Evolutionary conservation across 23 red algal genomes (phyloP).

Genomic region (Gracilaria caudata): DNA sequence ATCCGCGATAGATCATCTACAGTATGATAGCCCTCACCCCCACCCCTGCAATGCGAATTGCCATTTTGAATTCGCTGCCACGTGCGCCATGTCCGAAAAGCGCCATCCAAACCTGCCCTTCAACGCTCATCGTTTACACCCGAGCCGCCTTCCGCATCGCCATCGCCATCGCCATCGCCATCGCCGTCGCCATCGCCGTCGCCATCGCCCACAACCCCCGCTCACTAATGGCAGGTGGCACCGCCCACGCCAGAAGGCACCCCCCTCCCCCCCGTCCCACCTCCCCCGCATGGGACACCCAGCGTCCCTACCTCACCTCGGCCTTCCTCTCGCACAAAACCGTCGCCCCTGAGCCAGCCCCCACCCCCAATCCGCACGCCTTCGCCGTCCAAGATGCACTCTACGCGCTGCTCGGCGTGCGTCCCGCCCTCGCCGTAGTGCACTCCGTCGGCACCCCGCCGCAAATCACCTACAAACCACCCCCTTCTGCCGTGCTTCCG

Average conservation of each 20-base stretch:
- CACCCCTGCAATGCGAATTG: too few relatives aligned
- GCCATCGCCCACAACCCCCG: background rate
- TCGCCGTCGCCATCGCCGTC: too few relatives aligned
- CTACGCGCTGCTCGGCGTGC: conserved; percentile 73
- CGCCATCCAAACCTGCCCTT: too few relatives aligned
- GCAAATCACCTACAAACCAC: background rate
- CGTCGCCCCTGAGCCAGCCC: conserved; percentile 14
- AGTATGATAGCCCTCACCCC: too few relatives aligned
- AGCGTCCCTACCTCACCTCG: conserved; percentile 48
- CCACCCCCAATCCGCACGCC: conserved; percentile 29
- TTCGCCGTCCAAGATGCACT: conserved; percentile 76
- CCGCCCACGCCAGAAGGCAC: background rate
- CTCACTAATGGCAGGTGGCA: background rate
- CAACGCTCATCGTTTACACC: too few relatives aligned
- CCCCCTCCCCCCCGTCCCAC: background rate
- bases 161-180: too few relatives aligned
- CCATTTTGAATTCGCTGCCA: too few relatives aligned
- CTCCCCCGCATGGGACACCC: conserved; percentile 51
- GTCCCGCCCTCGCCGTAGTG: conserved; percentile 20
- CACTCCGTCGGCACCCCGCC: background rate
- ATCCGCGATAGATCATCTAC: too few relatives aligned
- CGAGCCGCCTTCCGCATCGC: too few relatives aligned
- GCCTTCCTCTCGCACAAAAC: conserved; percentile 12
- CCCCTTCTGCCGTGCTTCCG: background rate
- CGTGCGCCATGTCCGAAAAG: too few relatives aligned